Conservation (phyloP, 768 basidiomycete species). For the Cubamyces sp. region DNA sequence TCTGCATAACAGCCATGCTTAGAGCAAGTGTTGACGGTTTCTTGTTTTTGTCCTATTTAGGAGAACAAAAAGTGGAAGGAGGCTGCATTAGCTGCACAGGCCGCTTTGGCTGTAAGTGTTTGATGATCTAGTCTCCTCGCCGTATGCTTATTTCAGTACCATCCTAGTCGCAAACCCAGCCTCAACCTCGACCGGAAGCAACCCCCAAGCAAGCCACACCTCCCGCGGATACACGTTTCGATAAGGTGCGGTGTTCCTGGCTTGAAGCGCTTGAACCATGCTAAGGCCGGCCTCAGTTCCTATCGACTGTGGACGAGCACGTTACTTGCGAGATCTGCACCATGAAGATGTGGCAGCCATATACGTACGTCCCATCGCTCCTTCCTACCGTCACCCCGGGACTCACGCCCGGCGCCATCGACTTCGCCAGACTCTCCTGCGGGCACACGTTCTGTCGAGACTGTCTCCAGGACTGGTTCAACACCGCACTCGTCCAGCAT, state of each 20-base stretch:
- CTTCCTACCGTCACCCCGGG: neutral
- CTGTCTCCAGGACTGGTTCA: constrained; percentile 62
- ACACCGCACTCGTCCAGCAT: constrained; percentile 52
- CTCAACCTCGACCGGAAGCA: neutral
- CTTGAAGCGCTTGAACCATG: too few relatives aligned
- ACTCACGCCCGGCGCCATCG: constrained; percentile 4
- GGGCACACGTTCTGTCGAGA: constrained; percentile 71
- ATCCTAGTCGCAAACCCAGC: neutral
- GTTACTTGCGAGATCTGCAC: constrained; percentile 70
- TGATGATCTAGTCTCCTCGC: too few relatives aligned
- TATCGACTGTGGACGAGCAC: constrained; percentile 49
- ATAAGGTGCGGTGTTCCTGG: constrained; percentile 8
- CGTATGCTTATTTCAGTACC: too few relatives aligned
- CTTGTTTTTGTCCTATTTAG: neutral
- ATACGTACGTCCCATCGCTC: constrained; percentile 48
- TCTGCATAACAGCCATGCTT: neutral
- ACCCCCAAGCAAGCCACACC: neutral
- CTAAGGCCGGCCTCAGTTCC: neutral
- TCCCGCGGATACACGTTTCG: neutral
- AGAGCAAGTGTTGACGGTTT: neutral
- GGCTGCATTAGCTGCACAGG: constrained; percentile 1
- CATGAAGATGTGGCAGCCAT: constrained; percentile 66
- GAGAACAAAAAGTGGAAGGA: constrained; percentile 15
- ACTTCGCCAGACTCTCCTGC: constrained; percentile 55
- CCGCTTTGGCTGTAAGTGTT: too few relatives aligned